phyloP scores from a whole-genome alignment of 164 flowering plant genomes.

The Nelumbo lutea region DNA sequence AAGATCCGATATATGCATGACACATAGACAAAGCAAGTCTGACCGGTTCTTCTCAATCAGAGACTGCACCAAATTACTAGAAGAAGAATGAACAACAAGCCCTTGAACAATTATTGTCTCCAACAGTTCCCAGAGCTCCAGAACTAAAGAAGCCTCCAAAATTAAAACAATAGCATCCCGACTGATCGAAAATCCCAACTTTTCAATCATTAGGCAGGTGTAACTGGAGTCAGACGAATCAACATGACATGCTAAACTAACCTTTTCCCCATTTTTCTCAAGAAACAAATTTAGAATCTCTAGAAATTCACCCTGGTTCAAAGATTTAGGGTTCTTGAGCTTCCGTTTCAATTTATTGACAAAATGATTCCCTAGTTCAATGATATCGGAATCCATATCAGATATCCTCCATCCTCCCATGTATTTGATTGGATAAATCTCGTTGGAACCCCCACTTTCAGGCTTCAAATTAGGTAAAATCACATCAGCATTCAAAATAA shows the following conservation, averaged over 20 bases:
- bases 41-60: conserved; percentile 44
- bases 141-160: conserved; percentile 49
- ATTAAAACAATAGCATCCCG: conserved; percentile 43
- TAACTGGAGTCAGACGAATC: conserved; percentile 22
- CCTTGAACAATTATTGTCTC: conserved; percentile 45
- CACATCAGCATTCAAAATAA: conserved; percentile 43
- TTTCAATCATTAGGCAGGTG: conserved; percentile 34
- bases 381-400: conserved; percentile 33
- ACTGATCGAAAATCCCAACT: conserved; percentile 47
- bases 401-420: conserved; percentile 61
- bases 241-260: conserved; percentile 25
- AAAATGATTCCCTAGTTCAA: conserved; percentile 32
- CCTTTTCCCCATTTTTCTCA: conserved; percentile 27
- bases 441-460: conserved; percentile 22
- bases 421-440: conserved; percentile 31
- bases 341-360: conserved; percentile 39
- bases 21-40: conserved; percentile 52
- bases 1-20: conserved; percentile 48
- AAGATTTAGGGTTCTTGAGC: conserved; percentile 39
- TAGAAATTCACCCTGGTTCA: conserved; percentile 34
- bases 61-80: conserved; percentile 29
- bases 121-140: conserved; percentile 63
- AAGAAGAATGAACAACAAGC: conserved; percentile 30
- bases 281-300: conserved; percentile 39
- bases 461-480: conserved; percentile 43